These are phyloP conservation scores for Colletotrichum sublineola DNA, from an alignment of 2,329 filamentous ascomycete genomes.

Conservation along the genomic window DNA sequence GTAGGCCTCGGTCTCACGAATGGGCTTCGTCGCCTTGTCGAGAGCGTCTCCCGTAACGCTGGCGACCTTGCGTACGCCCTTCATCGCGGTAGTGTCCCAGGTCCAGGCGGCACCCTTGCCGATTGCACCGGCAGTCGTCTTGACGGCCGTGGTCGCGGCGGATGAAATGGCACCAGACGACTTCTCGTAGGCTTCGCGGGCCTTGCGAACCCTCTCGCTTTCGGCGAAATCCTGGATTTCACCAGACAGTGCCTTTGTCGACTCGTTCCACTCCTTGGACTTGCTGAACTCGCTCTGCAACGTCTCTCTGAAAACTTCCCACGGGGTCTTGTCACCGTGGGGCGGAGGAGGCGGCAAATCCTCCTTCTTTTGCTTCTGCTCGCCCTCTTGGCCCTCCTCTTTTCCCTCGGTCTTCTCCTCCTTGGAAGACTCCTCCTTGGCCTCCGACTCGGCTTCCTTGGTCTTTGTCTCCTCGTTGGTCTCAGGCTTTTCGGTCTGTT, in stretches of 20 bases:
- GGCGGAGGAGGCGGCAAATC: conserved; percentile 89
- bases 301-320: conserved; percentile 99
- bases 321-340: conserved; percentile 97
- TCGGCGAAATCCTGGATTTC: conserved; percentile 92
- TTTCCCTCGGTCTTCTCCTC: conserved; percentile 60
- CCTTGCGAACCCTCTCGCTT: conserved; percentile 89
- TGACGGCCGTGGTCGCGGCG: conserved; percentile 83
- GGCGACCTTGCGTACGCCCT: conserved; percentile 88
- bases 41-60: conserved; percentile 87
- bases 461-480: conserved; percentile 52
- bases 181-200: conserved; percentile 87
- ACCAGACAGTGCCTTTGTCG: conserved; percentile 92
- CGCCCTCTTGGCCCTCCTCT: conserved; percentile 57
- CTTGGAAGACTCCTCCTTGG: conserved; percentile 48
- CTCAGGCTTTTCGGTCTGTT: conserved; percentile 49
- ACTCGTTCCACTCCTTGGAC: conserved; percentile 99
- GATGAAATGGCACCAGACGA: conserved; percentile 86
- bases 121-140: conserved; percentile 86
- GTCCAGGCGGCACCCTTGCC: conserved; percentile 96
- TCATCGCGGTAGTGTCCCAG: conserved; percentile 95
- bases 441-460: conserved; percentile 49
- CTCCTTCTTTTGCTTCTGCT: conserved; percentile 72
- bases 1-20: conserved; percentile 94
- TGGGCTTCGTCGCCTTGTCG: conserved; percentile 94
- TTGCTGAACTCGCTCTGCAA: conserved; percentile 93